These are phyloP conservation scores for Ogataea pignaliae DNA, from an alignment of 805 yeast species.

Conservation along the genomic window DNA sequence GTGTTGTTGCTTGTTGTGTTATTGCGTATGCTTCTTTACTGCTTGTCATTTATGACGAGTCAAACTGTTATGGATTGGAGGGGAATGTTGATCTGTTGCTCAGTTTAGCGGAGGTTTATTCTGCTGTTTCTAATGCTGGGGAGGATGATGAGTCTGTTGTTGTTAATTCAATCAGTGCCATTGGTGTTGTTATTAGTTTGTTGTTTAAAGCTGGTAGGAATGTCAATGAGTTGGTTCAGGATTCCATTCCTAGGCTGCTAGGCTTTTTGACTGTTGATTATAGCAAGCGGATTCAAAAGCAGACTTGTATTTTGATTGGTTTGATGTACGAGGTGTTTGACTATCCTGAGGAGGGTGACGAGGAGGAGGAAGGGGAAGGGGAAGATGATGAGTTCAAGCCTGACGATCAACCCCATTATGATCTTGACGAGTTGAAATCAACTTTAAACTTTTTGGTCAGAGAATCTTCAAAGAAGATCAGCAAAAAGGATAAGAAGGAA, in stretches of 20 bases:
- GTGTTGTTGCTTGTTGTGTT: conserved; percentile 17
- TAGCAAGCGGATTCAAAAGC: conserved; percentile 43
- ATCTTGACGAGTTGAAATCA: conserved; percentile 42
- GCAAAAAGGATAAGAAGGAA: conserved; percentile 60
- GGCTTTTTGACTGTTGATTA: conserved; percentile 35
- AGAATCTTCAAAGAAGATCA: conserved; percentile 50
- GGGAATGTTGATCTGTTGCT: conserved; percentile 39
- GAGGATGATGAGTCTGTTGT: conserved; percentile 39
- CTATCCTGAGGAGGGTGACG: conserved; percentile 37
- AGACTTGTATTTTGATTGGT: conserved; percentile 54
- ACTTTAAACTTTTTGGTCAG: conserved; percentile 41
- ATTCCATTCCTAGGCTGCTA: conserved; percentile 36
- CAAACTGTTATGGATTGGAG: conserved; percentile 47
- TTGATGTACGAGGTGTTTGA: conserved; percentile 49
- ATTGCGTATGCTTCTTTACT: conserved; percentile 29
- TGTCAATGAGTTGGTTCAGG: conserved; percentile 36
- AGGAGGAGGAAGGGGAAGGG: conserved; percentile 32
- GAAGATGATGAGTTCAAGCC: conserved; percentile 41
- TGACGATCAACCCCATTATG: conserved; percentile 43
- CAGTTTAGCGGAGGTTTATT: conserved; percentile 37
- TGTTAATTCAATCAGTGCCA: conserved; percentile 42
- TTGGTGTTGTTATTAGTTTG: conserved; percentile 41
- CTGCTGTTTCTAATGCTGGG: conserved; percentile 26
- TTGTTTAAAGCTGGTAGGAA: conserved; percentile 34
- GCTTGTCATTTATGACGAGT: conserved; percentile 42